Conservation (phyloP, 768 basidiomycete genomes). For the Panellus pusillus region DNA sequence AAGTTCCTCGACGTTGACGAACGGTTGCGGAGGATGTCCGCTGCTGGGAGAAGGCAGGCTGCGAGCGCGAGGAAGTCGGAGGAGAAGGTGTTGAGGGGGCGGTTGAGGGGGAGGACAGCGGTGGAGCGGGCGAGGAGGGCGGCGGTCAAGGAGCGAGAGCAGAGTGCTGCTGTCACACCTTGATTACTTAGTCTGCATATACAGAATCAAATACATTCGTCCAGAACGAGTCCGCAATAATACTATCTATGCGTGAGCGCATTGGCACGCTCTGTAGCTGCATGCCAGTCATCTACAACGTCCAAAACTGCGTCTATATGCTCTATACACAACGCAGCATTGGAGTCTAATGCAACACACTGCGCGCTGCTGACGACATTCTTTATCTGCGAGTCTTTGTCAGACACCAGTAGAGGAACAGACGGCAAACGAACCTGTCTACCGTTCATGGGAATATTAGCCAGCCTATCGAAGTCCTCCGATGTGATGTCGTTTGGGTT, state of each 20-base stretch:
- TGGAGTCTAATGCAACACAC: conserved; percentile 22
- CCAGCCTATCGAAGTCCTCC: conserved; percentile 23
- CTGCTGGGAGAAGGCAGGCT: conserved; percentile 47
- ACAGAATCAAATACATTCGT: too few species aligned
- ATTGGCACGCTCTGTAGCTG: conserved; percentile 3
- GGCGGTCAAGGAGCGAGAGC: background rate
- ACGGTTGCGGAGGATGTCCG: conserved; percentile 47
- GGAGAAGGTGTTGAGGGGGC: conserved; percentile 22
- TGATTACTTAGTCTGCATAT: too few species aligned
- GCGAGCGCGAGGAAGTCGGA: conserved; percentile 26
- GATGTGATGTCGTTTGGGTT: conserved; percentile 14
- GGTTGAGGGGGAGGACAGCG: conserved; percentile 2
- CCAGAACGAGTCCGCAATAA: too few species aligned
- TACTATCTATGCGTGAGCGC: too few species aligned
- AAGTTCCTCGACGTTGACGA: conserved; percentile 65
- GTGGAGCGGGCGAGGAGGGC: conserved; percentile 6
- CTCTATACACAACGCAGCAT: conserved; percentile 17
- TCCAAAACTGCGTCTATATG: conserved; percentile 24
- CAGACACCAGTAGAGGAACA: background rate
- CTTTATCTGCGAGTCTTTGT: conserved; percentile 24
- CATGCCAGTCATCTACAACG: conserved; percentile 24
- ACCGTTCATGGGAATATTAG: conserved; percentile 27
- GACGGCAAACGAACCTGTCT: conserved; percentile 25
- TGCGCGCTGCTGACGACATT: conserved; percentile 30
- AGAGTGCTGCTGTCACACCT: too few species aligned